Evolutionary conservation across 768 basidiomycete species (phyloP).

Genomic region (Pulveroboletus frians): DNA sequence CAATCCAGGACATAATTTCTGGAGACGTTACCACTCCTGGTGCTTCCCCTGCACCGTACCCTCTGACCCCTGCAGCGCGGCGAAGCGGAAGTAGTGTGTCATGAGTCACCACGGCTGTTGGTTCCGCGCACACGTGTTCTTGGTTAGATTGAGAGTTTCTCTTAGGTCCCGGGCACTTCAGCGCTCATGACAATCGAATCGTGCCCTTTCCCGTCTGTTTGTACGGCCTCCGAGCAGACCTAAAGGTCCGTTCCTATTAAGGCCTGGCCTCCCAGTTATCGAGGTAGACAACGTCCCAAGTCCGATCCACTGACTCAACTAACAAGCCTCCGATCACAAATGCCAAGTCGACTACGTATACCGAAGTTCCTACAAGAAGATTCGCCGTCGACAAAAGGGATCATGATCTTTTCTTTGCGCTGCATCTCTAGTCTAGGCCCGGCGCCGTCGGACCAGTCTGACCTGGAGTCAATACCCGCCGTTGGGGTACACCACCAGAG

Average conservation of each 20-base stretch:
- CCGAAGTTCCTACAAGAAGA: constrained; percentile 8
- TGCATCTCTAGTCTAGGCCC: constrained; percentile 24
- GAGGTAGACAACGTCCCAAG: not conserved
- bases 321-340: constrained; percentile 10
- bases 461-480: constrained; percentile 28
- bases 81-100: constrained; percentile 37
- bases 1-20: constrained; percentile 90
- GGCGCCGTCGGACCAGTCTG: constrained; percentile 20
- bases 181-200: constrained; percentile 15
- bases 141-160: constrained; percentile 12
- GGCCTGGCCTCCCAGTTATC: not conserved
- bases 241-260: not conserved
- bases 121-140: constrained; percentile 8
- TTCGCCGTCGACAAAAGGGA: constrained; percentile 10
- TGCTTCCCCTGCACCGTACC: constrained; percentile 51
- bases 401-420: not conserved
- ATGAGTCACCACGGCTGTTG: constrained; percentile 12
- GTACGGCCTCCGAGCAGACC: constrained; percentile 1
- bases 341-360: constrained; percentile 1
- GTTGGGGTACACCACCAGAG: constrained; percentile 26
- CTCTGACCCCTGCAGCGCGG: constrained; percentile 33
- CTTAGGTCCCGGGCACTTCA: constrained; percentile 8
- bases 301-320: not conserved
- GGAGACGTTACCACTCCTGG: constrained; percentile 50
- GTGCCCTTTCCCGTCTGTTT: constrained; percentile 6